Evolutionary conservation across 2,329 filamentous ascomycete genomes (phyloP), one percentile per base, ranked within the genome.

Genomic region (Fusarium sp.): DNA sequence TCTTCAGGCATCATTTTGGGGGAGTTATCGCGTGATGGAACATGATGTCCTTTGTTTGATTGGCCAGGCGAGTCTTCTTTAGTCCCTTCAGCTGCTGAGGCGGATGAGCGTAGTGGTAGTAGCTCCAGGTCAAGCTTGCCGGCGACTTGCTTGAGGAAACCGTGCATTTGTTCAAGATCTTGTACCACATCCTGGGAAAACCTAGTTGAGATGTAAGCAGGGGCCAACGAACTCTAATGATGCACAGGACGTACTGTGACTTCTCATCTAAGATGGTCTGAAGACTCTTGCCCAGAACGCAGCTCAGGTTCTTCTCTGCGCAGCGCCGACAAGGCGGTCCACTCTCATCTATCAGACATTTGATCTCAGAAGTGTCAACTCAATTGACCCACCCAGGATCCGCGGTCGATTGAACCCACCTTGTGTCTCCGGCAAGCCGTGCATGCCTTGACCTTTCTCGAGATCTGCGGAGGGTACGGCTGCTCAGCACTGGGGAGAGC

Each of bases 211-310:
- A n/a, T 18, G 6, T 65, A 12, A 40, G 18, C 1, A 11, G 23
- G 1, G 13, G 7, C 7, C 7, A n/a, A 10, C 10, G 12, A 23
- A 18, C 11, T n/a, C 4, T 16, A 23, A 3, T 15, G 4, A 15
- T 2, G 39, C 13, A 46, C 7, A 5, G 16, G 4, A 18, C 6
- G 30, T 67, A 79, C 77, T 78, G 77, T 28, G 76, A 75, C 46
- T 78, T 76, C 55, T 82, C 80, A 55, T 79, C 78, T 11, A 82
- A 79, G 30, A 82, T 75, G 13, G 76, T 81, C 69, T 82, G 80
- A 2, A 82, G 71, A 54, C 77, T 81, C 75, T 81, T 81, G 61
- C 78, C 79, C 31, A 82, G 37, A 0, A 80, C 77, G 40, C 80
- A 82, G 2, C 72, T 72, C 12, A 82, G 63, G n/a, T 75, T 76